These are phyloP conservation scores for Mucor indicus DNA, from an alignment of 371 early-diverging fungal genomes.

Conservation along the genomic window DNA sequence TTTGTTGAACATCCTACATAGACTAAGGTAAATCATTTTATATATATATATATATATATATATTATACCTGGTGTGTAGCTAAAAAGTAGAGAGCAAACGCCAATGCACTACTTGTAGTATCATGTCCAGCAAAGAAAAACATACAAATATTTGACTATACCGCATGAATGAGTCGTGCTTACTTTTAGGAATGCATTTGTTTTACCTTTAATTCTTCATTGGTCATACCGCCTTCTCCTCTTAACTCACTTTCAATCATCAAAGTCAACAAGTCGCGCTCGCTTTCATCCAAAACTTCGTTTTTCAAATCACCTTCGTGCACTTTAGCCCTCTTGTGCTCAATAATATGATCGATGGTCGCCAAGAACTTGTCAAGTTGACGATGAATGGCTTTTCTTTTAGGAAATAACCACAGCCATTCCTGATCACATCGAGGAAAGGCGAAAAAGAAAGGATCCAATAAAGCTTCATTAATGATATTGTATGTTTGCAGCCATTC, in stretches of 20 bases:
- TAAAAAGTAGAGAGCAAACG: slow-evolving; percentile 14
- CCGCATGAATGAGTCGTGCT: too few species aligned
- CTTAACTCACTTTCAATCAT: slow-evolving; percentile 42
- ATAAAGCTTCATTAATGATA: slow-evolving; percentile 14
- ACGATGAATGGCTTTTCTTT: slow-evolving; percentile 14
- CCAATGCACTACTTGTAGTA: slow-evolving; percentile 45
- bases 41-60: neutral
- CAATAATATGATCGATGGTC: slow-evolving; percentile 29
- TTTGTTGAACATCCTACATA: slow-evolving; percentile 42
- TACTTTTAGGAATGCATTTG: neutral
- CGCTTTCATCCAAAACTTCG: slow-evolving; percentile 29
- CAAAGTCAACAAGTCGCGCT: slow-evolving; percentile 49
- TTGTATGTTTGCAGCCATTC: slow-evolving; percentile 23
- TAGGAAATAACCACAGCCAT: slow-evolving; percentile 5
- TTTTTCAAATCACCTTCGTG: slow-evolving; percentile 15
- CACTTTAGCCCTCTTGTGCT: slow-evolving; percentile 23
- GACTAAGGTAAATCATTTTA: slow-evolving; percentile 13
- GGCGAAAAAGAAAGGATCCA: slow-evolving; percentile 30
- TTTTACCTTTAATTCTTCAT: slow-evolving; percentile 36
- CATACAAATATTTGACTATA: slow-evolving; percentile 23
- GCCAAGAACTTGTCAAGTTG: slow-evolving; percentile 9
- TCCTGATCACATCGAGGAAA: slow-evolving; percentile 46
- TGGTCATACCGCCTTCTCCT: slow-evolving; percentile 25
- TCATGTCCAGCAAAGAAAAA: slow-evolving; percentile 50
- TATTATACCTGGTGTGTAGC: slow-evolving; percentile 27